Evolutionary conservation across 208 protist genomes (phyloP).

Genomic region (Trypanosoma caninum): DNA sequence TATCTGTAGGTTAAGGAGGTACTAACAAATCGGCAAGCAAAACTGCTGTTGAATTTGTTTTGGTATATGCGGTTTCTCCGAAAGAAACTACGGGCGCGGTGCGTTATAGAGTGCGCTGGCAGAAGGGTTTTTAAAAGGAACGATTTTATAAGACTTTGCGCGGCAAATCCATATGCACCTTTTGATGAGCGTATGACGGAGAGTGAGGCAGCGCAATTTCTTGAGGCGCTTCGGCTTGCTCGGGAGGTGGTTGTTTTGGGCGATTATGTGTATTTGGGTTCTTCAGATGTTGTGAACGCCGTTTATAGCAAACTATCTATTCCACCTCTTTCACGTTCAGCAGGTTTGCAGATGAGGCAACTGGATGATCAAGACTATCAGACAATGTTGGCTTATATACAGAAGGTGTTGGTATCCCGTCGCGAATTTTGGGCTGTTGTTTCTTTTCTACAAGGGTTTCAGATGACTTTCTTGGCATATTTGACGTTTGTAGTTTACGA

Average conservation of each 20-base stretch:
- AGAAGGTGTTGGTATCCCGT: background rate
- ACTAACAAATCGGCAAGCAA: constrained; percentile 5
- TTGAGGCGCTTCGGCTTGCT: constrained; percentile 34
- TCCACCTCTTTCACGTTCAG: constrained; percentile 29
- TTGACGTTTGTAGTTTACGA: constrained; percentile 72
- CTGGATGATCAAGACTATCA: background rate
- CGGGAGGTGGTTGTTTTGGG: constrained; percentile 30
- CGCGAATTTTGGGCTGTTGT: constrained; percentile 61
- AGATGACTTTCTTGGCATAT: constrained; percentile 77
- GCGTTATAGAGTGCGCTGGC: constrained; percentile 18
- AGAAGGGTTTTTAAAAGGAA: constrained; percentile 18
- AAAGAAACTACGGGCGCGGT: constrained; percentile 19
- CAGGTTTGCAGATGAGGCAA: background rate
- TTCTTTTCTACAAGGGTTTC: constrained; percentile 46
- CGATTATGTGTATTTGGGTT: constrained; percentile 36
- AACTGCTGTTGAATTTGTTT: background rate
- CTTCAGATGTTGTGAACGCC: constrained; percentile 43
- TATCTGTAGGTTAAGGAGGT: background rate
- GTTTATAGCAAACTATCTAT: constrained; percentile 49
- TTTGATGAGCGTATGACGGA: constrained; percentile 36
- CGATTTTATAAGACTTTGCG: constrained; percentile 46
- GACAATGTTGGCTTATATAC: background rate
- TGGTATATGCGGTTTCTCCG: constrained; percentile 8
- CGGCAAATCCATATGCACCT: constrained; percentile 26
- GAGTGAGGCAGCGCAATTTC: constrained; percentile 37